Evolutionary conservation across 2,329 filamentous ascomycete genomes (phyloP).

Genomic region (Aspergillus clavatus): DNA sequence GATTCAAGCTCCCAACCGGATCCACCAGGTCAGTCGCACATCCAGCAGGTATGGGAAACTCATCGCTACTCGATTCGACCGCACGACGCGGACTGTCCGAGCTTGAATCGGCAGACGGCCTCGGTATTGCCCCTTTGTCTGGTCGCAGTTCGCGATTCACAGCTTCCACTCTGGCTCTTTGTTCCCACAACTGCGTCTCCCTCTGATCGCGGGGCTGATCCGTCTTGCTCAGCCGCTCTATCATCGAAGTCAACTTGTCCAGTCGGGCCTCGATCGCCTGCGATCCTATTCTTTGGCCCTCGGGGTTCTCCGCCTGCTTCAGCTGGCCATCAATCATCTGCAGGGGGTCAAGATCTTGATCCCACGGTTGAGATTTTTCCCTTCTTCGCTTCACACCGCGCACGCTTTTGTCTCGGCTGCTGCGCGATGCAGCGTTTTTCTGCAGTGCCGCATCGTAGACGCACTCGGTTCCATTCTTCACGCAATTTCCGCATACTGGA

Average conservation of each 20-base stretch:
- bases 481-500: conserved; percentile 44
- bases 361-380: conserved; percentile 22
- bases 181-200: conserved; percentile 17
- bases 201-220: conserved; percentile 25
- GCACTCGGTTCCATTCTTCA: conserved; percentile 41
- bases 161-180: conserved; percentile 14
- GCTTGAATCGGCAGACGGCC: conserved; percentile 15
- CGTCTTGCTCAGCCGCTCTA: conserved; percentile 39
- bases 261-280: conserved; percentile 42
- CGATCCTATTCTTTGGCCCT: conserved; percentile 25
- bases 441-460: conserved; percentile 36
- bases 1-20: conserved; percentile 38
- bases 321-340: conserved; percentile 30
- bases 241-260: conserved; percentile 42
- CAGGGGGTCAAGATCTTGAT: conserved; percentile 31
- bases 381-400: conserved; percentile 36
- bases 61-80: conserved; percentile 34
- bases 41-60: conserved; percentile 41
- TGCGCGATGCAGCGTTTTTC: conserved; percentile 17
- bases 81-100: conserved; percentile 31
- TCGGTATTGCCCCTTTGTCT: conserved; percentile 12
- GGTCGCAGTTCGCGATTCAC: conserved; percentile 17
- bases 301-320: conserved; percentile 20
- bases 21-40: conserved; percentile 41
- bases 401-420: conserved; percentile 10